Base-by-base conservation (phyloP, 1,284 basidiomycete genomes). In the Flammula alnicola region DNA sequence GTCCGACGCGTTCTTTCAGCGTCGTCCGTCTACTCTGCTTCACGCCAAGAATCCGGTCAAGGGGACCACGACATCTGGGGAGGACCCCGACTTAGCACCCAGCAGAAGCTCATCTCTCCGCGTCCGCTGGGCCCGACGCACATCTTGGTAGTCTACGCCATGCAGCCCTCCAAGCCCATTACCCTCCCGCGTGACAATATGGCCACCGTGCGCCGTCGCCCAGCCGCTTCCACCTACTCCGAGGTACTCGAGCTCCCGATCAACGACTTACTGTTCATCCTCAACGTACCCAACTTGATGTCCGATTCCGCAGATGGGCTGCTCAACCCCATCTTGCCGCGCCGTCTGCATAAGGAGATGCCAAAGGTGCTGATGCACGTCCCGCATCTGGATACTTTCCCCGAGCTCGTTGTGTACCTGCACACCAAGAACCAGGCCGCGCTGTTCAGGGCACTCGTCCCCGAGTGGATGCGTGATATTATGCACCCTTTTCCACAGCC, bases 361-460 rank as follows among this genome's bases (percentile, higher is more conserved):
- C 68, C 70, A 7, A 61, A 63, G 8, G 68, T 71, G 1, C 45
- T 66, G 8, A 44, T 74, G 50, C 50, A 45, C 9, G 67, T 73
- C 7, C 69, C 67, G 0, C 59, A 68, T 44, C 53, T 73, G 19
- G 57, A 65, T n/a, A 68, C 68, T 2, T 70, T 73, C 56, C 62
- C 61, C 2, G 67, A 68, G 44, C 52, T 73, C 27, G 57, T 75
- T 32, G 60, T 68, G 5, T 75, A 69, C 43, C 47, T 75, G 6
- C 73, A 75, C 52, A 73, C 67, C 5, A 63, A 65, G 48, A 70
- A 74, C 51, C 71, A 71, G 47, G 68, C 63, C 2, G 67, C 65
- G 36, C 51, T 75, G 11, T 69, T 75, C 49, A 55, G 69, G 16
- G 52, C 48, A 14, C 35, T 73, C n/a, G 55, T 75, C 17, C 72